Evolutionary conservation across 495 filamentous ascomycete species (phyloP).

Genomic region (Daldinia grandis): DNA sequence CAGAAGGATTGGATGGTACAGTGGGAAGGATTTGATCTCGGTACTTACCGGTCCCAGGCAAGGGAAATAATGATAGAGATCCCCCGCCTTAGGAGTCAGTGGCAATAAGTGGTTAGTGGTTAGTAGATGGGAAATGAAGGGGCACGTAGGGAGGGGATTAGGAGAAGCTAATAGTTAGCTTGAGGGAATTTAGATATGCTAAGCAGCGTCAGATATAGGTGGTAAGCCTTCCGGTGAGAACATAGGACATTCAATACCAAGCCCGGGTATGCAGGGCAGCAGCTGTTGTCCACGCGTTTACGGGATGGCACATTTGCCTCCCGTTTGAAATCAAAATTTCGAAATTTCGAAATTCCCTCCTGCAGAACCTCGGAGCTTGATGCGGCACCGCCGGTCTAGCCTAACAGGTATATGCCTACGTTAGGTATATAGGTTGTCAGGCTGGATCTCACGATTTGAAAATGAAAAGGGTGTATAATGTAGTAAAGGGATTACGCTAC

Average conservation of each 20-base stretch:
- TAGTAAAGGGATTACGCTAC: not conserved
- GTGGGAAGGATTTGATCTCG: conserved; percentile 25
- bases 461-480: conserved; percentile 2
- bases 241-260: conserved; percentile 23
- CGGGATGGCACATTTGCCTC: conserved; percentile 17
- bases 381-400: conserved; percentile 2
- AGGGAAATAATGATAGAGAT: conserved; percentile 12
- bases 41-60: conserved; percentile 26
- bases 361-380: conserved; percentile 28
- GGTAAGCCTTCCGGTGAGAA: conserved; percentile 36
- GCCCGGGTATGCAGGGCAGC: conserved; percentile 27
- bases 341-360: conserved; percentile 3
- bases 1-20: not conserved
- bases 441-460: conserved; percentile 16
- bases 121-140: conserved; percentile 23
- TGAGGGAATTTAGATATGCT: conserved; percentile 37
- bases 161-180: conserved; percentile 19
- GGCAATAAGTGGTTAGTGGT: not conserved
- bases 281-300: conserved; percentile 17
- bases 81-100: conserved; percentile 17
- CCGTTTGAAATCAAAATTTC: not conserved
- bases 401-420: no score
- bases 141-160: conserved; percentile 7
- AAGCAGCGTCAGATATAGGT: conserved; percentile 37
- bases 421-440: not conserved